phyloP scores from a whole-genome alignment of 2,329 filamentous ascomycete species.

The Claviceps quebecensis region DNA sequence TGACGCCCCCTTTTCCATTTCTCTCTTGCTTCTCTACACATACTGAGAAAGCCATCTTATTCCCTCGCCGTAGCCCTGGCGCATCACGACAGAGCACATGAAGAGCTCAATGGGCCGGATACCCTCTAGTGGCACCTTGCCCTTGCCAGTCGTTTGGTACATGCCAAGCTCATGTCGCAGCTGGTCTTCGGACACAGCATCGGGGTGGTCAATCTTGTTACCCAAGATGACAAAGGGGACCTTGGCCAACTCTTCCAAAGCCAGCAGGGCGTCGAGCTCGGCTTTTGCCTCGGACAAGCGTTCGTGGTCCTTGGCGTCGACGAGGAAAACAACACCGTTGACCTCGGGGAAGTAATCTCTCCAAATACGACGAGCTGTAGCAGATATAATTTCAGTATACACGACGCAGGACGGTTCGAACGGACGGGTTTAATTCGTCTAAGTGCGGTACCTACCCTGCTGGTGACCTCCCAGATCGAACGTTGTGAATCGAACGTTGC shows the following conservation, averaged over 20 bases:
- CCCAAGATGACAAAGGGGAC: slow-evolving; percentile 92
- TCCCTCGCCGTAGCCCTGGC: slow-evolving; percentile 85
- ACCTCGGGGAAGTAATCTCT: slow-evolving; percentile 97
- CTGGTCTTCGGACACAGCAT: slow-evolving; percentile 91
- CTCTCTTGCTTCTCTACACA: slow-evolving; percentile 40
- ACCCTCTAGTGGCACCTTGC: slow-evolving; percentile 81
- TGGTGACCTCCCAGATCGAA: slow-evolving; percentile 90
- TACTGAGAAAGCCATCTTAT: slow-evolving; percentile 91
- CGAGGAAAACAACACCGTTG: slow-evolving; percentile 91
- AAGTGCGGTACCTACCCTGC: slow-evolving; percentile 45
- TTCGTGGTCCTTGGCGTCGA: slow-evolving; percentile 95
- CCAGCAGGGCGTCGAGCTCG: slow-evolving; percentile 86
- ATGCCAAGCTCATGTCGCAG: slow-evolving; percentile 81
- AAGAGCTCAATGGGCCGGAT: slow-evolving; percentile 95
- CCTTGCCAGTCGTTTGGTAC: slow-evolving; percentile 94
- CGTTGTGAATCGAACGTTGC: slow-evolving; percentile 87
- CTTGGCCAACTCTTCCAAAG: slow-evolving; percentile 93
- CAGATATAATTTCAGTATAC: slow-evolving; percentile 9
- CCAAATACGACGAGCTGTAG: slow-evolving; percentile 77
- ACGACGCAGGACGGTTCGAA: neutral
- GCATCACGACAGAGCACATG: slow-evolving; percentile 98
- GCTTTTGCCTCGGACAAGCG: slow-evolving; percentile 89
- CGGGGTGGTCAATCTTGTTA: slow-evolving; percentile 99
- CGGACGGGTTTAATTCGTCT: neutral
- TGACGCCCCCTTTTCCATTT: neutral